Base-by-base conservation (phyloP, 2,329 filamentous ascomycete species). In the Apiospora arundinis region DNA sequence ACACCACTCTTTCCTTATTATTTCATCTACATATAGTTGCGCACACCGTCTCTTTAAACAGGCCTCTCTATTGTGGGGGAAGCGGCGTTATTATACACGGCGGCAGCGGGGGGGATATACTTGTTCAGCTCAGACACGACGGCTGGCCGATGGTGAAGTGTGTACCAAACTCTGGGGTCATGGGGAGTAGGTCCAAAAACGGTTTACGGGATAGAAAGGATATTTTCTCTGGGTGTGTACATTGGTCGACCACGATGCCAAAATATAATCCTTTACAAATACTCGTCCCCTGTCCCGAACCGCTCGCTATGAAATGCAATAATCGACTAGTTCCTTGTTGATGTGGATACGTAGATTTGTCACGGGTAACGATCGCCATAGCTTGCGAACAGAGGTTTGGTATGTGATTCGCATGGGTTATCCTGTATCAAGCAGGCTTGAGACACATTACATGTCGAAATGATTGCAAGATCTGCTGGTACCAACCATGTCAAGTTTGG, bases 41-140 rank as follows among this genome's bases (percentile, higher is more conserved):
- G 56, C 32, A 40, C n/a, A 40, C 4, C 32, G 56, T 40, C 56
- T 63, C 42, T 40, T 21, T 40, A 32, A 11, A 40, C 28, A 32
- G 56, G 18, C 32, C 32, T n/a, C 32, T 63, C 21, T 63, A 40
- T 40, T 9, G 18, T 32, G 21, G 56, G 32, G 56, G 40, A 63
- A 40, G 28, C 56, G 56, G 56, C 56, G 56, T 63, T 63, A 63
- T 63, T 11, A 63, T 63, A 63, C 56, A 63, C 9, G 56, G 56
- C 32, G 56, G 28, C 16, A 32, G 32, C 32, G 56, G 56, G 56
- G 56, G 32, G 56, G 56, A 60, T 40, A 63, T 63, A 63, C 56
- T 63, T 23, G 32, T 63, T 63, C 56, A 63, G 56, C 56, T 63
- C 56, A 40, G 56, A 63, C 32, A 40, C 56, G 56, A 63, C 56